A percentile compares a stretch with the other conserved stretches of the same genome.
These are phyloP conservation scores for Sugiyamaella novakii DNA, from an alignment of 1,139 yeast genomes.

Conservation along the genomic window DNA sequence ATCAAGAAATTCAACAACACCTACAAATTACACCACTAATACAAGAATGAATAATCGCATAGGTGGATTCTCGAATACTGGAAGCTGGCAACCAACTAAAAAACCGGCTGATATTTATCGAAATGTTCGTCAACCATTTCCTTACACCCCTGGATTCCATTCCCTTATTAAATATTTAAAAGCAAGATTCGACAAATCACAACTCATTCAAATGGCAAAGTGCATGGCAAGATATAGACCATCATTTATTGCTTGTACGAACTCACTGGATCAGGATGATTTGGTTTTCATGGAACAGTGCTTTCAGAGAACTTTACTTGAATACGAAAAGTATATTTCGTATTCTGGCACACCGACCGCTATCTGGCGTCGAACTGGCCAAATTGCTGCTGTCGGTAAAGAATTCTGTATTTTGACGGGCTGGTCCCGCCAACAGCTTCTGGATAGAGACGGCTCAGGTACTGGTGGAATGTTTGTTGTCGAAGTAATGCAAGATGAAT, in stretches of 20 bases:
- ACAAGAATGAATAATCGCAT: constrained; percentile 9
- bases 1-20: not conserved
- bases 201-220: constrained; percentile 80
- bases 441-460: constrained; percentile 39
- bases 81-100: constrained; percentile 16
- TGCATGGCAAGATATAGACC: constrained; percentile 91
- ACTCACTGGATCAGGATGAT: constrained; percentile 85
- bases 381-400: constrained; percentile 89
- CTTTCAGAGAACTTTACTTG: constrained; percentile 85
- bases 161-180: constrained; percentile 73
- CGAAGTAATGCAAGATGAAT: constrained; percentile 83
- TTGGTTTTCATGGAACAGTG: constrained; percentile 94
- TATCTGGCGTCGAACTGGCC: constrained; percentile 95
- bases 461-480: constrained; percentile 65
- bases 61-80: constrained; percentile 15
- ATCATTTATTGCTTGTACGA: constrained; percentile 88
- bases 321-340: constrained; percentile 81
- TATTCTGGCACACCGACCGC: constrained; percentile 92
- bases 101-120: constrained; percentile 81
- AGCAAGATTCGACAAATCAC: constrained; percentile 65
- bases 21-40: constrained; percentile 3
- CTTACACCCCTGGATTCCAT: constrained; percentile 91
- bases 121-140: constrained; percentile 70
- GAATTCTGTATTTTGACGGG: constrained; percentile 91
- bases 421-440: constrained; percentile 72